These are phyloP conservation scores for Xylaria palmicola DNA, from an alignment of 495 filamentous ascomycete genomes.

Conservation along the genomic window DNA sequence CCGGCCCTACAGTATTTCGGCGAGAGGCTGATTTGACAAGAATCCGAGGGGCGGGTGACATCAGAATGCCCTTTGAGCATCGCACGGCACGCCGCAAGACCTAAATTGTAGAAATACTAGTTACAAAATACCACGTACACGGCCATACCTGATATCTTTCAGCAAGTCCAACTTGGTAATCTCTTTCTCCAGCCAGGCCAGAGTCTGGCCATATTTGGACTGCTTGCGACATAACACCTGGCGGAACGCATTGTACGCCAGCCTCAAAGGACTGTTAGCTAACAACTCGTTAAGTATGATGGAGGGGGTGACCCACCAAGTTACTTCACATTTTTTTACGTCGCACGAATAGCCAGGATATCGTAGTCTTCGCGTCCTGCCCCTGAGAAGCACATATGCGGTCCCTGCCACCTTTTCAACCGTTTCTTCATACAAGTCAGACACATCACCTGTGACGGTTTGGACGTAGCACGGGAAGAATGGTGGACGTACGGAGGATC, in stretches of 20 bases:
- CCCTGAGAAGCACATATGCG: slow-evolving; percentile 64
- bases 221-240: slow-evolving; percentile 67
- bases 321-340: slow-evolving; percentile 62
- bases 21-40: too few species aligned
- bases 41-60: too few species aligned
- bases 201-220: slow-evolving; percentile 57
- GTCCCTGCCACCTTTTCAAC: slow-evolving; percentile 65
- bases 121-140: slow-evolving; percentile 20
- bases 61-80: too few species aligned
- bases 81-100: background rate
- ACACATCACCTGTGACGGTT: background rate
- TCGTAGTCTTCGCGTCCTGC: slow-evolving; percentile 44
- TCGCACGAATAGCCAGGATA: slow-evolving; percentile 56
- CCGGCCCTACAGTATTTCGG: too few species aligned
- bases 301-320: slow-evolving; percentile 54
- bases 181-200: slow-evolving; percentile 61
- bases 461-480: background rate
- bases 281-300: background rate
- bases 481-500: slow-evolving; percentile 55
- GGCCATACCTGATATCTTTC: slow-evolving; percentile 25
- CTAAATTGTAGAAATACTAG: background rate
- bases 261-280: slow-evolving; percentile 36
- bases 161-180: slow-evolving; percentile 28
- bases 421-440: slow-evolving; percentile 48
- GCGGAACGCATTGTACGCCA: slow-evolving; percentile 65